Evolutionary conservation across 805 yeast genomes (phyloP).

Genomic region (Metschnikowia shivogae): DNA sequence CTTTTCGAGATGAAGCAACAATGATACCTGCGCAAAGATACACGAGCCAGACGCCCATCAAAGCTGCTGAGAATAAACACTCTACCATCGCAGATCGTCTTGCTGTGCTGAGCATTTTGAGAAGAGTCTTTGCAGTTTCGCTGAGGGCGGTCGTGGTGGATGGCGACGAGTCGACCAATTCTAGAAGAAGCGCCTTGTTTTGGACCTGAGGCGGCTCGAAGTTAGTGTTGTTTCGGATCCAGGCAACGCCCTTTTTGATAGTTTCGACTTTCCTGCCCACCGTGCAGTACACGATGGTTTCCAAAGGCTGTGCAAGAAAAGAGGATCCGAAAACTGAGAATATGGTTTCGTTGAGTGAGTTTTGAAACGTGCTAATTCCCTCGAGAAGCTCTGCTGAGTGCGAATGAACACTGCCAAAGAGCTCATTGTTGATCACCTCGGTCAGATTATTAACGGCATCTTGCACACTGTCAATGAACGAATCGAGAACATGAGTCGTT

Average conservation of each 20-base stretch:
- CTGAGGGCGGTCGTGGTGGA: constrained; percentile 39
- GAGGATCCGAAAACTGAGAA: constrained; percentile 64
- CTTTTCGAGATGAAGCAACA: constrained; percentile 6
- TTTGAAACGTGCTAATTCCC: constrained; percentile 13
- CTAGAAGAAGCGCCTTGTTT: constrained; percentile 26
- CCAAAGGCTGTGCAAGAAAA: constrained; percentile 57
- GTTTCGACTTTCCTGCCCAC: constrained; percentile 66
- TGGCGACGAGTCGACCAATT: constrained; percentile 46
- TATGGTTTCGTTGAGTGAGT: constrained; percentile 55
- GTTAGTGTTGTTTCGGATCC: constrained; percentile 63
- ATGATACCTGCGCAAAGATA: constrained; percentile 40
- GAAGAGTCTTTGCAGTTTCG: constrained; percentile 26
- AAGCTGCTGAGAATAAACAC: constrained; percentile 40
- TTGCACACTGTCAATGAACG: constrained; percentile 8
- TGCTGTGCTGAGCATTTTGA: constrained; percentile 29
- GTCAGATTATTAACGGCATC: constrained; percentile 41
- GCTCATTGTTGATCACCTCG: constrained; percentile 50
- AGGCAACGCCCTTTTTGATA: constrained; percentile 68
- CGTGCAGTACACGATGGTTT: constrained; percentile 71
- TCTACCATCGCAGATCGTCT: constrained; percentile 40
- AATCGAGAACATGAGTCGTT: not conserved
- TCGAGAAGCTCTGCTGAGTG: constrained; percentile 19
- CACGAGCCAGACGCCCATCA: constrained; percentile 47
- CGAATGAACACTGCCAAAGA: constrained; percentile 62
- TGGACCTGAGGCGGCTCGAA: constrained; percentile 7